phyloP scores from a whole-genome alignment of 768 basidiomycete species.

The Grammothele lineata region DNA sequence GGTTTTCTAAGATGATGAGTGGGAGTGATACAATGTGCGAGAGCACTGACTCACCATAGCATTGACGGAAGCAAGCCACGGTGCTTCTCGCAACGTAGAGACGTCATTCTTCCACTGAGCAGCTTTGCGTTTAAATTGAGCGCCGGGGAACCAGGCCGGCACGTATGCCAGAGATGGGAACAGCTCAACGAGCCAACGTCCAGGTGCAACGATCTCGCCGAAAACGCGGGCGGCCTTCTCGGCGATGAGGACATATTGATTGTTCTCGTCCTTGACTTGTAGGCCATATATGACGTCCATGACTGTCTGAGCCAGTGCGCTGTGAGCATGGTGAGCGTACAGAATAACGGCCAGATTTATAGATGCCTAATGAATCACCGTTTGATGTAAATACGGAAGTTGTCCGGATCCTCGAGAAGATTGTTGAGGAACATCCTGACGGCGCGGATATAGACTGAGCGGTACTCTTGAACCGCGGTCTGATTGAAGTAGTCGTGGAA shows the following conservation, averaged over 20 bases:
- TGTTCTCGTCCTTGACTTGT: conserved; percentile 15
- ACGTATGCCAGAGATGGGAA: conserved; percentile 14
- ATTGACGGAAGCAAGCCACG: conserved; percentile 11
- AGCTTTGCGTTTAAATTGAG: conserved; percentile 20
- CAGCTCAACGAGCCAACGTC: conserved; percentile 13
- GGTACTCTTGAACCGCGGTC: no score
- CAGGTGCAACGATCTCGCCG: conserved; percentile 2
- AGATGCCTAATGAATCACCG: no score
- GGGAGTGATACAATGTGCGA: no score
- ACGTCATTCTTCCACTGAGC: conserved; percentile 14
- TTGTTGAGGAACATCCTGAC: conserved; percentile 5
- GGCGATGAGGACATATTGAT: conserved; percentile 10
- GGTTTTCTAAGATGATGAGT: no score
- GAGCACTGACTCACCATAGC: conserved; percentile 5
- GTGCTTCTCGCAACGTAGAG: conserved; percentile 15
- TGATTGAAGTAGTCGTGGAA: no score
- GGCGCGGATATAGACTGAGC: not conserved
- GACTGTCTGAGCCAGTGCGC: conserved; percentile 18
- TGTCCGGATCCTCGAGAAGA: not conserved
- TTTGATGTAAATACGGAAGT: not conserved
- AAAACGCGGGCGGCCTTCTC: conserved; percentile 10
- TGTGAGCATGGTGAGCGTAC: no score
- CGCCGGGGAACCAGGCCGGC: conserved; percentile 28
- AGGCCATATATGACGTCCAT: conserved; percentile 23
- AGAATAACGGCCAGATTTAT: no score